Percentiles rank a stretch among this genome's conserved stretches.
Conservation (phyloP, 306 rosid genomes). For the Medicago ruthenica region DNA sequence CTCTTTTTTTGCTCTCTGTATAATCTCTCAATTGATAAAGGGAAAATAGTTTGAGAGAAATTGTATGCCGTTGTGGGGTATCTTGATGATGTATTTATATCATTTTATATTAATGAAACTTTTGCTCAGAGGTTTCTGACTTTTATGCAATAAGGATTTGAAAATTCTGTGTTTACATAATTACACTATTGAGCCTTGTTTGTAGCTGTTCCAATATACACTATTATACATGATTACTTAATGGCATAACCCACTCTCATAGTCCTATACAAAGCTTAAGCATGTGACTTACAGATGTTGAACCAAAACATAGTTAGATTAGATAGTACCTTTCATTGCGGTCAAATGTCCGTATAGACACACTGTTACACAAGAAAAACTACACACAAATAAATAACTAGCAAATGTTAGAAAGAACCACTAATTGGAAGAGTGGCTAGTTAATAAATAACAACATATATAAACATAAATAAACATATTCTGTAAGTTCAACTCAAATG, state of each 20-base stretch:
- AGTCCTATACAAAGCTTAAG: too few relatives aligned
- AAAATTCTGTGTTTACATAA: not conserved
- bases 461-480: too few relatives aligned
- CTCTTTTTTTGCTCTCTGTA: not conserved
- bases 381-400: too few relatives aligned
- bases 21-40: not conserved
- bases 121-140: not conserved
- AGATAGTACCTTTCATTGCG: too few relatives aligned
- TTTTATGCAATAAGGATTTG: not conserved
- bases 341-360: too few relatives aligned
- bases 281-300: too few relatives aligned
- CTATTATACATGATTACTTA: not conserved
- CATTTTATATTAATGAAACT: not conserved
- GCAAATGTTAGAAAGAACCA: too few relatives aligned
- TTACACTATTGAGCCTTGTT: not conserved
- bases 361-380: too few relatives aligned
- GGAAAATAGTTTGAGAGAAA: not conserved
- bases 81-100: not conserved
- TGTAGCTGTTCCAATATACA: not conserved
- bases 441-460: too few relatives aligned
- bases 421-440: too few relatives aligned
- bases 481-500: too few relatives aligned
- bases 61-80: not conserved
- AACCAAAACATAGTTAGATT: too few relatives aligned
- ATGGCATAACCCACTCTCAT: not conserved